Evolutionary conservation across 441 rosid genomes (phyloP).

Genomic region (Erodium trifolium): DNA sequence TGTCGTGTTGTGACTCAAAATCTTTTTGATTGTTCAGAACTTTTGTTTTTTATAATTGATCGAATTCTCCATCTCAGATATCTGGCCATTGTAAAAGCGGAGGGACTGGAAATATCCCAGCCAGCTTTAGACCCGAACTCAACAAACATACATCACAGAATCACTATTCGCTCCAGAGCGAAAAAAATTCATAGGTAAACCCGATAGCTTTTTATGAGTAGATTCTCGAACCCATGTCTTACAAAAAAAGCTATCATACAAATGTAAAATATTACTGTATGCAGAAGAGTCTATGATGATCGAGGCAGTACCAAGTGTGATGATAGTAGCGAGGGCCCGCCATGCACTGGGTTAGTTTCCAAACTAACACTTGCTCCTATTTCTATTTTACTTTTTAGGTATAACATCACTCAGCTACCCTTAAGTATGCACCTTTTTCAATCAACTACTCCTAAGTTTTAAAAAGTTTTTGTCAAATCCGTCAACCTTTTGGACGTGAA

Average conservation of each 20-base stretch:
- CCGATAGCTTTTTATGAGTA: slow-evolving; percentile 6
- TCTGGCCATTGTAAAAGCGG: slow-evolving; percentile 59
- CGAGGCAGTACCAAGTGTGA: slow-evolving; percentile 72
- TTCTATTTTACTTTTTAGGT: too few relatives aligned
- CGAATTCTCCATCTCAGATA: slow-evolving; percentile 37
- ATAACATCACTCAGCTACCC: too few relatives aligned
- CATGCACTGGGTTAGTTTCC: slow-evolving; percentile 77
- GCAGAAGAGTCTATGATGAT: slow-evolving; percentile 71
- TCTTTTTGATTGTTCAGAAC: not conserved
- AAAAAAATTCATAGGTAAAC: slow-evolving; percentile 65
- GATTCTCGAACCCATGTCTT: slow-evolving; percentile 1
- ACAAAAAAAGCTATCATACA: slow-evolving; percentile 15
- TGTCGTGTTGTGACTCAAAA: not conserved
- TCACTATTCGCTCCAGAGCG: slow-evolving; percentile 61
- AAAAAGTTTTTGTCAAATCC: too few relatives aligned
- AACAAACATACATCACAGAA: slow-evolving; percentile 81
- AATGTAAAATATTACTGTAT: slow-evolving; percentile 17
- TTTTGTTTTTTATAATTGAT: not conserved
- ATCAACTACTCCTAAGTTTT: too few relatives aligned
- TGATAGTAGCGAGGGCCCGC: slow-evolving; percentile 72
- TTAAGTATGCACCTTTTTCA: too few relatives aligned
- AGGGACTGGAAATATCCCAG: slow-evolving; percentile 33
- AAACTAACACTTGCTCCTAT: not conserved
- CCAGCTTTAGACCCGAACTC: slow-evolving; percentile 75
- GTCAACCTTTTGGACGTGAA: too few relatives aligned